Percentiles rank a stretch among this genome's conserved stretches.
These are phyloP conservation scores for Diaporthe eres DNA, from an alignment of 2,329 filamentous ascomycete species.

Conservation along the genomic window DNA sequence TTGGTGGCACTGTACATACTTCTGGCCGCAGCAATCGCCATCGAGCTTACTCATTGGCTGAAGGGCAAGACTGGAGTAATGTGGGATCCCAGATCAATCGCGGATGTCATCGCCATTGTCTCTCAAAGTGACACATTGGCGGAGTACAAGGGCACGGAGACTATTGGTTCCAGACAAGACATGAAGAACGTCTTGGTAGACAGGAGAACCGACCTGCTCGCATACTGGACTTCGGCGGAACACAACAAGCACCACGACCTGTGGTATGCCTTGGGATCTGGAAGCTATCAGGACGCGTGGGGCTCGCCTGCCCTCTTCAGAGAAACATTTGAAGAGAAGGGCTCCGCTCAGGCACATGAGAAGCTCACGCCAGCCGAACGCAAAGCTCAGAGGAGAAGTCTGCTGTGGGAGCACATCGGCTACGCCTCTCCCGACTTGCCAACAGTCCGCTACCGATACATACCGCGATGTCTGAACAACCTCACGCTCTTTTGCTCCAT, in stretches of 20 bases:
- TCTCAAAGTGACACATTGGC: conserved; percentile 83
- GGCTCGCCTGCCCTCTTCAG: conserved; percentile 34
- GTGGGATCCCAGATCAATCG: conserved; percentile 88
- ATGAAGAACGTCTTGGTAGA: conserved; percentile 68
- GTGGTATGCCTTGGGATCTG: conserved; percentile 81
- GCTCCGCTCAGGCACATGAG: conserved; percentile 20
- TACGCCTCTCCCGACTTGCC: conserved; percentile 63
- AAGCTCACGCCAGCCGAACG: conserved; percentile 39
- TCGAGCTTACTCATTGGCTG: conserved; percentile 76
- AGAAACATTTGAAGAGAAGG: conserved; percentile 33
- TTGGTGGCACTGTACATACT: conserved; percentile 81
- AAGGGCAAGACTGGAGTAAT: conserved; percentile 79
- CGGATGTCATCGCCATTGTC: conserved; percentile 83
- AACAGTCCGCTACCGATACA: conserved; percentile 73
- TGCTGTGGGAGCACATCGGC: conserved; percentile 46
- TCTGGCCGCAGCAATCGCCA: conserved; percentile 69
- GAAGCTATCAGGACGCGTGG: conserved; percentile 41
- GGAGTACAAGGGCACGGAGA: conserved; percentile 80
- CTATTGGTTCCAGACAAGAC: conserved; percentile 64
- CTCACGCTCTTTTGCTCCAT: conserved; percentile 76
- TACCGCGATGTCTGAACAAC: conserved; percentile 83
- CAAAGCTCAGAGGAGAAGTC: conserved; percentile 41
- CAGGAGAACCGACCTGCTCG: conserved; percentile 78
- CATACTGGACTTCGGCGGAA: conserved; percentile 85
- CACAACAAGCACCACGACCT: conserved; percentile 67